Conservation (phyloP, 2,329 filamentous ascomycete genomes). For the Epichloe amarillans region DNA sequence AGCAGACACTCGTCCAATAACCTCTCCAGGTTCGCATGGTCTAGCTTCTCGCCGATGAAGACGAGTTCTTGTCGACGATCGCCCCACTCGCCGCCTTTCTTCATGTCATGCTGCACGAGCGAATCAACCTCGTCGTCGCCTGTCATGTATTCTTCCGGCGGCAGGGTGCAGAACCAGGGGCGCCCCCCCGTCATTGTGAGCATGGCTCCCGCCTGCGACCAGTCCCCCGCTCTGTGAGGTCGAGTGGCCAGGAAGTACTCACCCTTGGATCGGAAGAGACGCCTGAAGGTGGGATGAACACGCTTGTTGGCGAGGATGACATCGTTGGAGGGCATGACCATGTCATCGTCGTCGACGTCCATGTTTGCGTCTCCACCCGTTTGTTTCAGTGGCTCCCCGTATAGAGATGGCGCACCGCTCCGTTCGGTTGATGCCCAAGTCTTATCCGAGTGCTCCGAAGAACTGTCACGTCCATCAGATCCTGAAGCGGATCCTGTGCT, state of each 20-base stretch:
- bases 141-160: slow-evolving; percentile 35
- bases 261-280: slow-evolving; percentile 50
- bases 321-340: slow-evolving; percentile 23
- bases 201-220: slow-evolving; percentile 53
- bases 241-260: slow-evolving; percentile 47
- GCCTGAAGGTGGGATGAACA: slow-evolving; percentile 35
- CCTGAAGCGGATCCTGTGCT: neutral
- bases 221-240: slow-evolving; percentile 40
- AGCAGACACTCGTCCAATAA: slow-evolving; percentile 49
- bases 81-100: slow-evolving; percentile 48
- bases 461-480: slow-evolving; percentile 3
- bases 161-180: slow-evolving; percentile 46
- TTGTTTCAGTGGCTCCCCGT: neutral
- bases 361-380: slow-evolving; percentile 3
- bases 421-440: slow-evolving; percentile 12
- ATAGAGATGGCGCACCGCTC: slow-evolving; percentile 11
- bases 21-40: slow-evolving; percentile 34
- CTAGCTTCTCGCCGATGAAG: slow-evolving; percentile 56
- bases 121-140: slow-evolving; percentile 33
- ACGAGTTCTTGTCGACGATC: slow-evolving; percentile 60
- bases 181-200: slow-evolving; percentile 43
- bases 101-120: slow-evolving; percentile 35
- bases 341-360: slow-evolving; percentile 9
- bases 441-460: slow-evolving; percentile 10
- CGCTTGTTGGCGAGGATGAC: slow-evolving; percentile 42